These are phyloP conservation scores for Flaveria ramosissima DNA, from an alignment of 129 eudicot species.

Conservation along the genomic window DNA sequence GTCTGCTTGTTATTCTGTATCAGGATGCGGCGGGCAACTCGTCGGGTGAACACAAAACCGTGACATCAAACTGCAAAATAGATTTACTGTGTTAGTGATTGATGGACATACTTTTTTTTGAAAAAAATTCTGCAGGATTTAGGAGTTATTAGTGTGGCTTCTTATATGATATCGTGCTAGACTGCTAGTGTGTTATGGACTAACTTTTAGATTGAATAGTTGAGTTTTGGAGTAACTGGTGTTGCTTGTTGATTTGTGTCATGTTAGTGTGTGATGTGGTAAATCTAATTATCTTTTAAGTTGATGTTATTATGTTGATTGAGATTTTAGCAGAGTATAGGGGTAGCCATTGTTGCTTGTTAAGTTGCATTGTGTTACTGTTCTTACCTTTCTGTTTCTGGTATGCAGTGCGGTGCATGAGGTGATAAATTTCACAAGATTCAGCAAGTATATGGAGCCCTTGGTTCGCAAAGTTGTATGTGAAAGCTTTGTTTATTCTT, in stretches of 20 bases:
- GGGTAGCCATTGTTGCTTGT: neutral
- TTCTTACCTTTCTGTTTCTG: constrained; percentile 18
- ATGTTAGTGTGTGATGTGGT: neutral
- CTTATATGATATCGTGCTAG: neutral
- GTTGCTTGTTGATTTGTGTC: constrained; percentile 11
- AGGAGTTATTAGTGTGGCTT: neutral
- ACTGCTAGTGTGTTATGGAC: neutral
- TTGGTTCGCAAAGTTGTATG: constrained; percentile 89
- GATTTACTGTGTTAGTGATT: neutral
- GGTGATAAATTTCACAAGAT: constrained; percentile 52
- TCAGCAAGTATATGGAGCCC: constrained; percentile 67
- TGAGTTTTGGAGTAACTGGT: neutral
- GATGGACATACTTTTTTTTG: too few species aligned
- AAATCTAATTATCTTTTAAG: neutral
- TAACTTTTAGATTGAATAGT: neutral
- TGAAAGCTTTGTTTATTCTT: constrained; percentile 10
- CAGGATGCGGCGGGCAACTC: too few species aligned
- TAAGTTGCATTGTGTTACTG: neutral
- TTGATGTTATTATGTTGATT: constrained; percentile 16
- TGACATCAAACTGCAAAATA: too few species aligned
- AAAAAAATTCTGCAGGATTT: neutral
- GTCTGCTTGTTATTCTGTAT: too few species aligned
- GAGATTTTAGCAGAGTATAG: neutral
- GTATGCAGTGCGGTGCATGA: constrained; percentile 69
- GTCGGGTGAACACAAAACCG: too few species aligned